Evolutionary conservation across 2,329 filamentous ascomycete genomes (phyloP), one percentile per base, ranked within the genome.

Genomic region (Aspergillus novofumigatus): DNA sequence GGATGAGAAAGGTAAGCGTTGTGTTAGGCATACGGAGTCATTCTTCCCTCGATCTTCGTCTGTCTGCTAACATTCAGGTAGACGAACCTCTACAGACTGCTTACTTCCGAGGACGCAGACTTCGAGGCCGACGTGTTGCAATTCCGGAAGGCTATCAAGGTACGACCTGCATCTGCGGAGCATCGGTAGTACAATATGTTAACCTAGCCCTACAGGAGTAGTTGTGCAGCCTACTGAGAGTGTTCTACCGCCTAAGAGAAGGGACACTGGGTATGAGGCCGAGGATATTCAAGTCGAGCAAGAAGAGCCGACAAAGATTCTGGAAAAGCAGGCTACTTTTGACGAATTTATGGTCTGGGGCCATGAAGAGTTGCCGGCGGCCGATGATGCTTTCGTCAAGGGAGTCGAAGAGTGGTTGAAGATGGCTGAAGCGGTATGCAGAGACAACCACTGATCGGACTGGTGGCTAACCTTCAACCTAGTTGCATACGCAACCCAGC

Each of bases 341-440:
- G 85, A 91, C 6, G 80, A 89, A 54, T 72, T 96, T 52, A 76
- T 91, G 3, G 81, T 96, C n/a, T 97, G 92, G 92, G 87, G 84
- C 0, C 92, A 96, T 71, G 92, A 94, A 63, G 73, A 77, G 1
- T 65, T 84, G 51, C 86, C 86, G 5, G 85, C 88, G 58, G 79
- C 80, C 0, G 79, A 79, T 28, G 91, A 96, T 73, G 78, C 83
- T 1, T 94, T 91, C 70, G 78, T 90, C 4, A 87, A 88, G 69
- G 86, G 88, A 0, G 77, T 96, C 47, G 83, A 87, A 63, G 92
- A 96, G 73, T 96, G 92, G 91, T 79, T 95, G 56, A 78, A 80
- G 10, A 84, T 92, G 70, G 84, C 91, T 10, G 84, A 87, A 62
- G 81, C 83, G 71, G 88, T 91, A 73, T 66, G 81, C 72, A 57